These are phyloP conservation scores for Ceratocystis huliohia DNA, from an alignment of 2,329 filamentous ascomycete species.

Conservation along the genomic window DNA sequence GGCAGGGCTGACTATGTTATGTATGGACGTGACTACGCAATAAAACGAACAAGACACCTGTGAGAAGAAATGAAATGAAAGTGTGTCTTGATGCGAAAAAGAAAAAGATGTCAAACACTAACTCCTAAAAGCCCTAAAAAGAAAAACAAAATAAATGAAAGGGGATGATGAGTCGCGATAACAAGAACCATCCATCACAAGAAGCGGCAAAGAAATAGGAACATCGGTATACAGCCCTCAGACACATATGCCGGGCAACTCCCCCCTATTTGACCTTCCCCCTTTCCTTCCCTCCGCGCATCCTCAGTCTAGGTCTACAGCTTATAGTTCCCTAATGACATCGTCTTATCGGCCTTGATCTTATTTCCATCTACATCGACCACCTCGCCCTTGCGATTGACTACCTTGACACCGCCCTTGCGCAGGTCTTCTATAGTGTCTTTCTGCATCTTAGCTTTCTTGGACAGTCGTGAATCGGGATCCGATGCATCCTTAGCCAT, in stretches of 20 bases:
- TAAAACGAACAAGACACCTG: background rate
- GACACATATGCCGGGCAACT: background rate
- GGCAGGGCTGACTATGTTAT: background rate
- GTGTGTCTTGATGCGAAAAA: slow-evolving; percentile 10
- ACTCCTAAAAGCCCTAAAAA: slow-evolving; percentile 10
- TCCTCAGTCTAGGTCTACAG: slow-evolving; percentile 32
- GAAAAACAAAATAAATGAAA: background rate
- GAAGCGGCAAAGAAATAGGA: background rate
- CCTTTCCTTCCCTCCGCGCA: background rate
- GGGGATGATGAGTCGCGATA: background rate
- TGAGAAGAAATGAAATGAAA: background rate
- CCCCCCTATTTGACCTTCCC: background rate
- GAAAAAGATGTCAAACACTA: slow-evolving; percentile 15
- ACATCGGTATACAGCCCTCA: background rate
- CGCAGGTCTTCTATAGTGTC: slow-evolving; percentile 54
- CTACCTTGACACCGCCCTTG: slow-evolving; percentile 80
- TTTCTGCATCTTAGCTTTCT: slow-evolving; percentile 31
- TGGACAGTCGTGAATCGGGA: slow-evolving; percentile 25
- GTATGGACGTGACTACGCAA: background rate
- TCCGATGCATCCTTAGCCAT: slow-evolving; percentile 49
- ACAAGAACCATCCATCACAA: background rate
- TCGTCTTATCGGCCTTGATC: slow-evolving; percentile 41
- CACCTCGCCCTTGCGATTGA: slow-evolving; percentile 78
- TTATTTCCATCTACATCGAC: slow-evolving; percentile 74
- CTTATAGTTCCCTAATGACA: slow-evolving; percentile 49